These are phyloP conservation scores for Teratosphaeria pseudoeucalypti DNA, from an alignment of 2,329 filamentous ascomycete genomes.

Conservation along the genomic window DNA sequence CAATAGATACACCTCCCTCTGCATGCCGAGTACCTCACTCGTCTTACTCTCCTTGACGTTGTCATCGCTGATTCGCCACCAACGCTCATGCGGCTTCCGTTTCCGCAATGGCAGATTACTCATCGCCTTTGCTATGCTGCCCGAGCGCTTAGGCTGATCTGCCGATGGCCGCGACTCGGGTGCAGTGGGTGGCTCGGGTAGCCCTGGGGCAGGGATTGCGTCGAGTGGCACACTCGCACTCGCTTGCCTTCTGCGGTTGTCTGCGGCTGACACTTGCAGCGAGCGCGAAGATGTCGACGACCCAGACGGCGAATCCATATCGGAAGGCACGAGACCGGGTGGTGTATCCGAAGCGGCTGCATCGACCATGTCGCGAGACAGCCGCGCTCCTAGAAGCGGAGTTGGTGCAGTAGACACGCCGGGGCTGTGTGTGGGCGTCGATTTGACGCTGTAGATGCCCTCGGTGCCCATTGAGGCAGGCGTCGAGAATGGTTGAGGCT, in stretches of 20 bases:
- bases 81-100: slow-evolving; percentile 58
- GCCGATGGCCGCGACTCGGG: slow-evolving; percentile 5
- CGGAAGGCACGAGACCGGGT: background rate
- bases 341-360: background rate
- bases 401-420: slow-evolving; percentile 31
- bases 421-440: slow-evolving; percentile 31
- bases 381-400: slow-evolving; percentile 23
- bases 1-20: slow-evolving; percentile 87
- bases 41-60: slow-evolving; percentile 94
- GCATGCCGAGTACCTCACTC: slow-evolving; percentile 81
- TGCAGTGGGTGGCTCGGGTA: slow-evolving; percentile 17
- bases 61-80: slow-evolving; percentile 98
- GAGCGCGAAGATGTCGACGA: slow-evolving; percentile 14
- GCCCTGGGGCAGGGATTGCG: slow-evolving; percentile 18
- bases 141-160: slow-evolving; percentile 3
- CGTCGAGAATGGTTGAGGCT: slow-evolving; percentile 71
- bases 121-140: slow-evolving; percentile 15
- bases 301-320: slow-evolving; percentile 9
- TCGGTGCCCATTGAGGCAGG: slow-evolving; percentile 67
- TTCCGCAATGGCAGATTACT: slow-evolving; percentile 33
- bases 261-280: slow-evolving; percentile 2
- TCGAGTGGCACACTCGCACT: slow-evolving; percentile 16
- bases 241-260: slow-evolving; percentile 4
- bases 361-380: background rate
- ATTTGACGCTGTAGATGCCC: slow-evolving; percentile 57